Conservation (phyloP, 805 yeast genomes). For the Brettanomyces sp. region DNA sequence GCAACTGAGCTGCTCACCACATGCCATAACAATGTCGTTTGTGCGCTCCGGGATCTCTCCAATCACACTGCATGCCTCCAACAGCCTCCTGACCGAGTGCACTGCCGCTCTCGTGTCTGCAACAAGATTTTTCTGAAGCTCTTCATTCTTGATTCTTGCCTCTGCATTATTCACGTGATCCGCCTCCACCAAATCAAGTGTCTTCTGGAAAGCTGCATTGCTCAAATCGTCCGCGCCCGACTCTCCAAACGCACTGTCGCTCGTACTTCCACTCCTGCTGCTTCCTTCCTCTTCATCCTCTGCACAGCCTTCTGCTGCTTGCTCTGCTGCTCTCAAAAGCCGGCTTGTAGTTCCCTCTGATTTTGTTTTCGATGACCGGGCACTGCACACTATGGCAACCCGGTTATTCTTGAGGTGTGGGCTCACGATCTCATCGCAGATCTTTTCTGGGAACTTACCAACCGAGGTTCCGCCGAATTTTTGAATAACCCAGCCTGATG, state of each 20-base stretch:
- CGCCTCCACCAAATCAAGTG: conserved; percentile 58
- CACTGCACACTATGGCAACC: conserved; percentile 94
- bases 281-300: conserved; percentile 10
- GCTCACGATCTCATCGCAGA: conserved; percentile 76
- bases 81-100: conserved; percentile 53
- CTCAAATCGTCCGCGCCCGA: conserved; percentile 29
- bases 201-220: conserved; percentile 28
- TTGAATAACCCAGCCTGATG: conserved; percentile 65
- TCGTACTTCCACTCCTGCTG: not conserved
- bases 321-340: conserved; percentile 73
- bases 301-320: conserved; percentile 53
- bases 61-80: conserved; percentile 82
- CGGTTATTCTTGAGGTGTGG: conserved; percentile 47
- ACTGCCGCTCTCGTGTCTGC: conserved; percentile 57
- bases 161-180: conserved; percentile 78
- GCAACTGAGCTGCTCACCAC: conserved; percentile 91
- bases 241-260: conserved; percentile 32
- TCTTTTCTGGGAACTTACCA: conserved; percentile 84
- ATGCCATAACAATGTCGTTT: conserved; percentile 79
- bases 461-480: conserved; percentile 97
- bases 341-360: conserved; percentile 94
- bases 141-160: conserved; percentile 33
- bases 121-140: conserved; percentile 45
- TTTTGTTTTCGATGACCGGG: conserved; percentile 84
- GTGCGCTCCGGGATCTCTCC: conserved; percentile 90